Conservation (phyloP, 1,284 basidiomycete genomes). For the Ustilago tritici region DNA sequence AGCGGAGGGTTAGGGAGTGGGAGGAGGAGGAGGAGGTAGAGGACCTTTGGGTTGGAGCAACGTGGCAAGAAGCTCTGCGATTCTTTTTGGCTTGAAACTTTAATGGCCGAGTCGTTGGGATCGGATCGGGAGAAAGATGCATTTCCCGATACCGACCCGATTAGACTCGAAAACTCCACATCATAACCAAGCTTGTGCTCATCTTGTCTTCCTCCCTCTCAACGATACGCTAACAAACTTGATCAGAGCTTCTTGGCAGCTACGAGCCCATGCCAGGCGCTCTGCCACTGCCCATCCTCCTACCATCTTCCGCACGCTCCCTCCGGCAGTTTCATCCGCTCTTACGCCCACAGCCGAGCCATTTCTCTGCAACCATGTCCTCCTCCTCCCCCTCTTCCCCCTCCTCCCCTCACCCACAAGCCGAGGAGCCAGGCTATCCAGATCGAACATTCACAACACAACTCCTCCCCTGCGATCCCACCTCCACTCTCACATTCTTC, state of each 20-base stretch:
- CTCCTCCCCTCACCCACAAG: not conserved
- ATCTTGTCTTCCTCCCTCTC: not conserved
- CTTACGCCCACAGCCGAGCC: not conserved
- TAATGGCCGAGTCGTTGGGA: too few relatives aligned
- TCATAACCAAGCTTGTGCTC: not conserved
- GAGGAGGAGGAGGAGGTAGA: not conserved
- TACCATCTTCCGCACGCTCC: slow-evolving; percentile 2
- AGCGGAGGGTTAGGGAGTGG: not conserved
- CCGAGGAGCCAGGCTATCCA: slow-evolving; percentile 35
- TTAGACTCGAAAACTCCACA: not conserved
- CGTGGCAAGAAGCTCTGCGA: not conserved
- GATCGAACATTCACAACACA: slow-evolving; percentile 46
- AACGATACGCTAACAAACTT: not conserved
- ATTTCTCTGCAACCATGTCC: slow-evolving; percentile 18
- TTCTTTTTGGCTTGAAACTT: too few relatives aligned
- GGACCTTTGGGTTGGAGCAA: not conserved
- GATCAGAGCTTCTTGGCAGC: not conserved
- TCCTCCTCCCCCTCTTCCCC: not conserved
- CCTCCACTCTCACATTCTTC: slow-evolving; percentile 25
- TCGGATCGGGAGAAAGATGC: not conserved
- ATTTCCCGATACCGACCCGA: too few relatives aligned
- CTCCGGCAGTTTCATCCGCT: not conserved
- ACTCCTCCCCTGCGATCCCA: slow-evolving; percentile 32
- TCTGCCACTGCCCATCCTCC: slow-evolving; percentile 4
- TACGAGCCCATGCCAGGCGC: slow-evolving; percentile 12